Percentiles rank a stretch among this genome's conserved stretches.
These are phyloP conservation scores for Capsicum pubescens DNA, from an alignment of 257 asterid species.

Conservation along the genomic window DNA sequence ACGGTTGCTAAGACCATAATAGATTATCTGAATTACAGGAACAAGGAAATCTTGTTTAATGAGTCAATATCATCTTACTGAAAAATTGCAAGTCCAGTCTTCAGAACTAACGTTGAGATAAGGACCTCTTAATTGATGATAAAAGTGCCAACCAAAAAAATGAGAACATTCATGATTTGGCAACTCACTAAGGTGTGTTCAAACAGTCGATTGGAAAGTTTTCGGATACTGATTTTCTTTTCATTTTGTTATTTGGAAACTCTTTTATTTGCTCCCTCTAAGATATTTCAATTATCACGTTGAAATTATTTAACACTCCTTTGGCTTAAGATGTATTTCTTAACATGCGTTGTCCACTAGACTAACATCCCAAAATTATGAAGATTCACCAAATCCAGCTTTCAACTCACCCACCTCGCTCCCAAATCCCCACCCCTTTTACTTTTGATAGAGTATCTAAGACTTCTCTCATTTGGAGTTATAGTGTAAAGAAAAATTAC, in stretches of 20 bases:
- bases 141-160: background rate
- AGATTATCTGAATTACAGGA: conserved; percentile 21
- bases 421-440: background rate
- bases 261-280: conserved; percentile 20
- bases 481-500: background rate
- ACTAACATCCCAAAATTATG: background rate
- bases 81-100: background rate
- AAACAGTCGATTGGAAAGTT: background rate
- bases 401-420: background rate
- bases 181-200: background rate
- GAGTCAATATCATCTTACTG: background rate
- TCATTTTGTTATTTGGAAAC: background rate
- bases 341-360: background rate
- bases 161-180: conserved; percentile 8
- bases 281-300: background rate
- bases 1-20: background rate
- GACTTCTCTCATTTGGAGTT: background rate
- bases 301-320: background rate
- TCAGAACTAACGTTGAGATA: background rate
- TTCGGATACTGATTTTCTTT: background rate
- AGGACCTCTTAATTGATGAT: background rate
- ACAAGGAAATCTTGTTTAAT: conserved; percentile 11
- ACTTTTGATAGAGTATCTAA: background rate
- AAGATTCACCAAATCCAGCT: conserved; percentile 21
- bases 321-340: background rate